A percentile compares a stretch with the other conserved stretches of the same genome.
Conservation (phyloP, 371 early-diverging fungal genomes). For the Smittium mucronatum region DNA sequence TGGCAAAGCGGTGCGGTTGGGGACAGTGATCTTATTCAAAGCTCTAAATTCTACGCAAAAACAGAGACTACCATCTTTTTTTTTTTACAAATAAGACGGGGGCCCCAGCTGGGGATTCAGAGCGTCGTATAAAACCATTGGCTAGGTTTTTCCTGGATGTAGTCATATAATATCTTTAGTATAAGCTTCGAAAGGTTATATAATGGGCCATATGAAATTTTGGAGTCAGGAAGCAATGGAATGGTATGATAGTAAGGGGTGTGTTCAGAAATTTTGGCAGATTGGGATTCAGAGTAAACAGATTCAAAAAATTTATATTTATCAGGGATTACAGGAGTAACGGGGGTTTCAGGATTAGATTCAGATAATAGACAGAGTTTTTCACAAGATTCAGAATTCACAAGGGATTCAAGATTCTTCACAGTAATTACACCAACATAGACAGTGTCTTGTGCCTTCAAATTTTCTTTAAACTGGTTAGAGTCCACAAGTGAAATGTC, state of each 20-base stretch:
- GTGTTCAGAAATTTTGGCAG: neutral
- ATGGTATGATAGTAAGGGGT: neutral
- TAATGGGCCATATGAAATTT: neutral
- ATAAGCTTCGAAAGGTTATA: neutral
- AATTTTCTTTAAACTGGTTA: neutral
- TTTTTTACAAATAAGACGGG: constrained; percentile 41
- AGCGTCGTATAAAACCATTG: constrained; percentile 11
- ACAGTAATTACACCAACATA: neutral
- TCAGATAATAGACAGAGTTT: neutral
- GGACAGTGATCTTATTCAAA: constrained; percentile 33
- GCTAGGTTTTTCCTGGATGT: constrained; percentile 8
- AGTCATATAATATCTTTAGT: neutral
- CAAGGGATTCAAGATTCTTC: neutral
- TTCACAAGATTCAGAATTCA: neutral
- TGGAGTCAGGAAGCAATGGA: neutral
- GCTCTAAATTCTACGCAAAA: constrained; percentile 25
- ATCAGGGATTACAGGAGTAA: constrained; percentile 1
- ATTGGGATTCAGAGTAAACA: constrained; percentile 1
- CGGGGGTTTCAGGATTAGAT: neutral
- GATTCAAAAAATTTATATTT: neutral
- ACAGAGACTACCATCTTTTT: constrained; percentile 2
- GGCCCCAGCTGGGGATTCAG: constrained; percentile 35
- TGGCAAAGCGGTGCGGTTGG: constrained; percentile 33
- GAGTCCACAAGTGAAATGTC: neutral
- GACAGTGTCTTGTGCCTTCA: constrained; percentile 1